Conservation (phyloP, 371 early-diverging fungal species). For the Mucor mucedo region DNA sequence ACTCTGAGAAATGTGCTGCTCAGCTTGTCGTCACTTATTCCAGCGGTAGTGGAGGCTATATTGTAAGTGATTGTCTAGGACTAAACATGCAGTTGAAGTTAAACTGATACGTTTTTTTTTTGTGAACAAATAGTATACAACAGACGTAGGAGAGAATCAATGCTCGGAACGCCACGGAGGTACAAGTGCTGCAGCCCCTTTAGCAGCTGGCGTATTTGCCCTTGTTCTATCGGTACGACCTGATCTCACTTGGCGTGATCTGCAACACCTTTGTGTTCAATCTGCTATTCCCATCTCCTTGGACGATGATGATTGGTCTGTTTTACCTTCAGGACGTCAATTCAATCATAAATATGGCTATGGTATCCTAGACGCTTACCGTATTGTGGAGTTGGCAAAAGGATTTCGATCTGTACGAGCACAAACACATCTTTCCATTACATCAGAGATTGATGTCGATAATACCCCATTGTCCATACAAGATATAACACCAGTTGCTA, state of each 20-base stretch:
- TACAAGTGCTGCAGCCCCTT: conserved; percentile 90
- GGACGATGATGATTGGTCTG: conserved; percentile 67
- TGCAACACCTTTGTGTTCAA: conserved; percentile 82
- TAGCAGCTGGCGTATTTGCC: conserved; percentile 83
- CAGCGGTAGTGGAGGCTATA: conserved; percentile 66
- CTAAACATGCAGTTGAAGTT: neutral
- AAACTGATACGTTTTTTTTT: neutral
- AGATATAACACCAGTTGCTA: conserved; percentile 42
- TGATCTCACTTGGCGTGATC: conserved; percentile 90
- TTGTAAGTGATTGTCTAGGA: conserved; percentile 42
- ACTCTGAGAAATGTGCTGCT: conserved; percentile 89
- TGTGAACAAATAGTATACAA: conserved; percentile 56
- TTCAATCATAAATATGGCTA: conserved; percentile 92
- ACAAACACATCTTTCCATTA: conserved; percentile 61
- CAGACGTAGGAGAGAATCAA: conserved; percentile 63
- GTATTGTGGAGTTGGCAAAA: conserved; percentile 77
- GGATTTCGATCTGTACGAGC: conserved; percentile 59
- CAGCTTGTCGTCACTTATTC: conserved; percentile 87
- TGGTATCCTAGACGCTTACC: conserved; percentile 85
- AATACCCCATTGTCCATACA: conserved; percentile 43
- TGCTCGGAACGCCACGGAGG: conserved; percentile 83
- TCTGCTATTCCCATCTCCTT: conserved; percentile 77
- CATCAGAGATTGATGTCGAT: conserved; percentile 36
- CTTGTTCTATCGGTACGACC: conserved; percentile 73
- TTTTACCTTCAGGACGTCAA: conserved; percentile 66